A percentile compares a stretch with the other conserved stretches of the same genome.
Evolutionary conservation across 768 basidiomycete genomes (phyloP).

Genomic region (Amanita molliuscula): DNA sequence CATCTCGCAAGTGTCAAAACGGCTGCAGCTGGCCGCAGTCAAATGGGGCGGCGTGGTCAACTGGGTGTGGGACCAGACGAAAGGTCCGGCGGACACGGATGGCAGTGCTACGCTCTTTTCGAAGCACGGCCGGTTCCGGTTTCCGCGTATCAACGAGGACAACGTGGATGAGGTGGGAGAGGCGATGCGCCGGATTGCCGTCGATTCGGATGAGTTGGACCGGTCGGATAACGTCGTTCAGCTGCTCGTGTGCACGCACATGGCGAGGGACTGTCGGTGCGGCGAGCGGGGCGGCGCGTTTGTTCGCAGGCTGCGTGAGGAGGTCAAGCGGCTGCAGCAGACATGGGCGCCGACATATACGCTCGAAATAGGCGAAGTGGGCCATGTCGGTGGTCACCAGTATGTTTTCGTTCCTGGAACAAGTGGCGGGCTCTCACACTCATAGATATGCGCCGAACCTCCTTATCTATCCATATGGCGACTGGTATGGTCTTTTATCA

Average conservation of each 20-base stretch:
- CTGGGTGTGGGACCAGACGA: constrained; percentile 38
- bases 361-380: constrained; percentile 45
- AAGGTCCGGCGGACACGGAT: not conserved
- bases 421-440: not conserved
- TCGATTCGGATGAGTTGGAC: constrained; percentile 6
- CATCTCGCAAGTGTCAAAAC: constrained; percentile 38
- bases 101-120: constrained; percentile 43
- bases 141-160: constrained; percentile 35
- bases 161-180: constrained; percentile 40
- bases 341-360: constrained; percentile 6
- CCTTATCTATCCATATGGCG: constrained; percentile 58
- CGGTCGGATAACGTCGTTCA: constrained; percentile 19
- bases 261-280: constrained; percentile 70
- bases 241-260: constrained; percentile 74
- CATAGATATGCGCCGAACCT: constrained; percentile 55
- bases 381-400: constrained; percentile 82
- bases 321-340: constrained; percentile 31
- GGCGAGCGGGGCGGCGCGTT: constrained; percentile 54
- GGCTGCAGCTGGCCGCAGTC: constrained; percentile 31
- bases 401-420: constrained; percentile 30
- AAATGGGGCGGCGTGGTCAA: constrained; percentile 51
- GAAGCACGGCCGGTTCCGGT: constrained; percentile 30
- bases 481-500: constrained; percentile 40
- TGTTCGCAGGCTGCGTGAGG: constrained; percentile 39
- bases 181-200: constrained; percentile 22